Evolutionary conservation across 371 early-diverging fungal genomes (phyloP), one percentile per base, ranked within the genome.

Genomic region (Mortierella sp.): DNA sequence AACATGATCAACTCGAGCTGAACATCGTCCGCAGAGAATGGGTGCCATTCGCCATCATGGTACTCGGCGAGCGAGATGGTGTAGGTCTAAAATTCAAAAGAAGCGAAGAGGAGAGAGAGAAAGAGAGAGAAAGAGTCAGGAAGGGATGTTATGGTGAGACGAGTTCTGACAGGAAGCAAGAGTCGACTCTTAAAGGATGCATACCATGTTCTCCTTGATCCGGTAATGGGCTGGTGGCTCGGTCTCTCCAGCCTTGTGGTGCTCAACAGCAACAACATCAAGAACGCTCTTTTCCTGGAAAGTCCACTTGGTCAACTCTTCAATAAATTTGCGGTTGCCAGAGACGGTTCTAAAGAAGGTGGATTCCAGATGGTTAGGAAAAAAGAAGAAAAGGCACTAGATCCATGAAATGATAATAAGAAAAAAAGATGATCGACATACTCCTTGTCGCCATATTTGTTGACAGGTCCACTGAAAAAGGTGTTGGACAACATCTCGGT

Each of bases 1-100:
- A 99, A 85, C 99, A 99, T 99, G 52, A 91, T 92, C 37, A 95
- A 84, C 80, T 97, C 96, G 60, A 98, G 86, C 76, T 97, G 98
- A 48, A 98, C 83, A 63, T 93, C 91, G 48, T 89, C 74, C 2
- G 89, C 91, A 30, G 82, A 70, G 81, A 88, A 97, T 25, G 97
- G 92, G 9, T 85, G 86, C 98, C 98, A 99, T n/a, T 83, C 65
- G 76, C 88, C 88, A 68, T 91, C 86, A 61, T 79, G 81, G 81
- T 90, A 97, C 72, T 94, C 95, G 0, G 91, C 83, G 50, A 99
- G 82, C 37, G 91, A 90, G 60, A 97, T 86, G 12, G 86, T 82
- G 83, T 95, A 97, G 7, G 88, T 84, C 96, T 95, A 69, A 9
- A 37, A 5, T 9, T 9, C 37, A 3, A 37, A 37, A 37, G 3